Evolutionary conservation across 2,329 filamentous ascomycete genomes (phyloP).

Genomic region (Calonectria pauciramosa): DNA sequence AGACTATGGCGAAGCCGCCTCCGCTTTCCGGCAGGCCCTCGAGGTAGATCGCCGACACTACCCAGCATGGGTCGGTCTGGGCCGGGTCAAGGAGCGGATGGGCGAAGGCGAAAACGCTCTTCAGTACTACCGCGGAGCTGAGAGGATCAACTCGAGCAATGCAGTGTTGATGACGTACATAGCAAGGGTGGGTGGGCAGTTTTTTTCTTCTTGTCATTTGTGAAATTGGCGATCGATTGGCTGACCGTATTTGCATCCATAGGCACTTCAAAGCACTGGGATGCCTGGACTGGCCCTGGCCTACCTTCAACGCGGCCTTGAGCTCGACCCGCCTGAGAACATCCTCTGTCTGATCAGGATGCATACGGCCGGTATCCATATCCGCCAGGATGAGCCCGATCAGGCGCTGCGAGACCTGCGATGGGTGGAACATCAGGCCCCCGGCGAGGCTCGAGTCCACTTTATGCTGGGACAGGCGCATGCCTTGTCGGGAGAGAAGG

Average conservation of each 20-base stretch:
- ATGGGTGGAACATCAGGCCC: slow-evolving; percentile 13
- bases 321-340: slow-evolving; percentile 15
- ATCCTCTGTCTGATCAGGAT: slow-evolving; percentile 22
- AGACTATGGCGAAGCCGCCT: slow-evolving; percentile 31
- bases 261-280: slow-evolving; percentile 28
- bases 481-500: slow-evolving; percentile 16
- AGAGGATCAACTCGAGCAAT: slow-evolving; percentile 37
- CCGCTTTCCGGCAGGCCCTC: slow-evolving; percentile 32
- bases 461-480: slow-evolving; percentile 22
- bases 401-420: slow-evolving; percentile 17
- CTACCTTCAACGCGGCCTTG: slow-evolving; percentile 15
- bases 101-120: slow-evolving; percentile 33
- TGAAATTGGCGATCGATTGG: slow-evolving; percentile 1
- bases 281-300: slow-evolving; percentile 25
- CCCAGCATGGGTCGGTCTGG: slow-evolving; percentile 37
- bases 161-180: slow-evolving; percentile 37
- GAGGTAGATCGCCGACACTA: slow-evolving; percentile 39
- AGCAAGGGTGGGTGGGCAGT: slow-evolving; percentile 29
- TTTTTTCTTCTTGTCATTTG: neutral
- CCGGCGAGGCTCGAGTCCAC: slow-evolving; percentile 20
- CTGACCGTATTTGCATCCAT: neutral
- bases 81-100: slow-evolving; percentile 34
- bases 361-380: slow-evolving; percentile 15
- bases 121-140: slow-evolving; percentile 33
- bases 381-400: slow-evolving; percentile 10